Evolutionary conservation across 805 yeast genomes (phyloP).

Genomic region (Yarrowia sp.): DNA sequence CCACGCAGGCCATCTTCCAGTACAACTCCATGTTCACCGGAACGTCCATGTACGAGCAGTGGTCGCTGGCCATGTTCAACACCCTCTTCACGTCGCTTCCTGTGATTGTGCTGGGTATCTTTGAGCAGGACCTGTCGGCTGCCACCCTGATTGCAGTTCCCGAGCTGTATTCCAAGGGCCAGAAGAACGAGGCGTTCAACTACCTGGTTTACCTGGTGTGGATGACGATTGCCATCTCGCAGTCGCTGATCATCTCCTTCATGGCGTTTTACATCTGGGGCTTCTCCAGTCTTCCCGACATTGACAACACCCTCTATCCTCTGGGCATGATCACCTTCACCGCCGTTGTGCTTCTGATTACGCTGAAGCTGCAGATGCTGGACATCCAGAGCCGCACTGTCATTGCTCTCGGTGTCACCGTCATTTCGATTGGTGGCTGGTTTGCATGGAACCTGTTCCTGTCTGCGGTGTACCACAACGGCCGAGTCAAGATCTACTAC

Average conservation of each 20-base stretch:
- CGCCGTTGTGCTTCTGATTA: slow-evolving; percentile 67
- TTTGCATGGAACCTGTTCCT: slow-evolving; percentile 70
- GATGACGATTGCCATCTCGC: slow-evolving; percentile 73
- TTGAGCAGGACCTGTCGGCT: slow-evolving; percentile 86
- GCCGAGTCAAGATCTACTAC: slow-evolving; percentile 46
- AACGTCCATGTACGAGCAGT: slow-evolving; percentile 86
- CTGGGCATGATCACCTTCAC: slow-evolving; percentile 75
- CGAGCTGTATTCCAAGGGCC: slow-evolving; percentile 77
- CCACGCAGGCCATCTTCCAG: slow-evolving; percentile 86
- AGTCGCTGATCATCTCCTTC: slow-evolving; percentile 70
- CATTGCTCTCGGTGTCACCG: slow-evolving; percentile 61
- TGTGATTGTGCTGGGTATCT: slow-evolving; percentile 90
- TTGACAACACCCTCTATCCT: slow-evolving; percentile 78
- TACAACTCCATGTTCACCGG: slow-evolving; percentile 87
- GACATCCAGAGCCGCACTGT: slow-evolving; percentile 74
- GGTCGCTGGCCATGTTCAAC: slow-evolving; percentile 97
- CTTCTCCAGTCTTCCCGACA: slow-evolving; percentile 47
- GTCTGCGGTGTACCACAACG: slow-evolving; percentile 16
- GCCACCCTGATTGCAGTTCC: slow-evolving; percentile 89
- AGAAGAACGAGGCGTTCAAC: slow-evolving; percentile 71
- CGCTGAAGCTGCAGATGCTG: slow-evolving; percentile 71
- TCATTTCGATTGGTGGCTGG: slow-evolving; percentile 82
- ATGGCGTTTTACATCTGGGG: slow-evolving; percentile 71
- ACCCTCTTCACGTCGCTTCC: slow-evolving; percentile 92
- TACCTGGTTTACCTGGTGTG: slow-evolving; percentile 67